These are phyloP conservation scores for Yamadazyma songkhlaensis DNA, from an alignment of 1,139 yeast genomes.

Conservation along the genomic window DNA sequence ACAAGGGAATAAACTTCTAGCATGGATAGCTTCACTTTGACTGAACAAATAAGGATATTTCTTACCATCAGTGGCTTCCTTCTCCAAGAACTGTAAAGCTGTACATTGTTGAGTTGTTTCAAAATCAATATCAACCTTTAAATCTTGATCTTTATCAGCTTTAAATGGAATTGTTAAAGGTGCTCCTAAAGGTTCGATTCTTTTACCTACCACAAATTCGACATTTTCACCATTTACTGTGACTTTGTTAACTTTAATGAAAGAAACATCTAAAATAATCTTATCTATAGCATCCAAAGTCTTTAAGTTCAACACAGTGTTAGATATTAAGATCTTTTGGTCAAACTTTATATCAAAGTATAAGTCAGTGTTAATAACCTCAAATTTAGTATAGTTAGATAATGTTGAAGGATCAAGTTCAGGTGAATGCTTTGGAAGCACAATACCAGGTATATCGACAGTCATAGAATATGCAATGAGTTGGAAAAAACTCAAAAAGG, in stretches of 20 bases:
- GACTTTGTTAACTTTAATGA: constrained; percentile 48
- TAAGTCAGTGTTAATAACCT: constrained; percentile 42
- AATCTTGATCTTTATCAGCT: constrained; percentile 13
- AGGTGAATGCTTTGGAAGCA: constrained; percentile 46
- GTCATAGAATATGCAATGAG: constrained; percentile 1
- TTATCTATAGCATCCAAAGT: constrained; percentile 17
- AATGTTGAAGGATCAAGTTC: constrained; percentile 48
- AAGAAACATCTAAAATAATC: constrained; percentile 69
- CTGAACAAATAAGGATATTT: constrained; percentile 76
- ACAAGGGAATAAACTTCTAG: constrained; percentile 84
- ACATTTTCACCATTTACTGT: constrained; percentile 37
- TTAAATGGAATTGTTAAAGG: constrained; percentile 42
- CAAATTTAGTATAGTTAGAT: constrained; percentile 35
- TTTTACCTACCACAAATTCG: constrained; percentile 38
- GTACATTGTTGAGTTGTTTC: constrained; percentile 74
- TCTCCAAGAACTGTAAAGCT: constrained; percentile 81
- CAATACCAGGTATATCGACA: constrained; percentile 5
- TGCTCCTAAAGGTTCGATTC: constrained; percentile 68
- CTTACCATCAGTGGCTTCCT: constrained; percentile 76
- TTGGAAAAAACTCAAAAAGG: not conserved
- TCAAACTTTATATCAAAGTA: constrained; percentile 58
- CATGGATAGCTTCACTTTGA: constrained; percentile 90
- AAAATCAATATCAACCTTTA: constrained; percentile 47
- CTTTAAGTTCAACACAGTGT: constrained; percentile 47
- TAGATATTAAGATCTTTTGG: constrained; percentile 50